Base-by-base conservation (phyloP, 106 monocot species). In the Dioscorea alata region DNA sequence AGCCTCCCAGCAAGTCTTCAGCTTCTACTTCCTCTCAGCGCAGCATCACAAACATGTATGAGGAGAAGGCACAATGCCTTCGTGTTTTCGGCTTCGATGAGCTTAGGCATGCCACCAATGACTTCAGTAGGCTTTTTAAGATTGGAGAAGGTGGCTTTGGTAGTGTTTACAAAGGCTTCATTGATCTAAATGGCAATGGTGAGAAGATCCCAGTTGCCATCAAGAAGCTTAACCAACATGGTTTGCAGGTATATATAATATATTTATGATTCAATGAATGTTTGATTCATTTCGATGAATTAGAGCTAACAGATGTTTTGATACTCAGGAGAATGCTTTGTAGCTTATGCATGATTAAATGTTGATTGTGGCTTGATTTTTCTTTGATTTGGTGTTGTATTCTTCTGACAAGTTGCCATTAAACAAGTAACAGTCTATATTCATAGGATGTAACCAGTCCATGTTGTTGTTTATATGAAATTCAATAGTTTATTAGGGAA, bases 81-180 rank as follows among this genome's bases (percentile, higher is more conserved):
- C 64, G 76, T 7, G 79, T 71, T 34, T 86, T 86, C 42, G 67
- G 70, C 34, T 50, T 79, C 4, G 59, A 60, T 5, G 82, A 86
- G 76, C 80, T 86, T 25, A 65, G 63, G 49, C 64, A 50, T 4
- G 86, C 86, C 16, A 86, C 86, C 21, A 83, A 77, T 74, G 35
- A 71, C 15, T 86, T 86, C 73, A 86, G 60, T 50, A 71, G 74
- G 76, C 20, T 56, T 61, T 64, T 73, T 57, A 82, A 77, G 82
- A 76, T 86, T 10, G 86, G 86, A 34, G 79, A 82, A 65, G 86
- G 86, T 49, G 86, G 86, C 0, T 86, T 86, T 61, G 86, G 86
- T 19, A 71, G 73, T 28, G 86, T 86, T 13, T 86, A 86, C 58
- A 82, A 65, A 42, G 86, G 86, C 17, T 63, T 68, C 32, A 61